phyloP scores from a whole-genome alignment of 306 rosid genomes.

The Cotoneaster glaucophyllus region DNA sequence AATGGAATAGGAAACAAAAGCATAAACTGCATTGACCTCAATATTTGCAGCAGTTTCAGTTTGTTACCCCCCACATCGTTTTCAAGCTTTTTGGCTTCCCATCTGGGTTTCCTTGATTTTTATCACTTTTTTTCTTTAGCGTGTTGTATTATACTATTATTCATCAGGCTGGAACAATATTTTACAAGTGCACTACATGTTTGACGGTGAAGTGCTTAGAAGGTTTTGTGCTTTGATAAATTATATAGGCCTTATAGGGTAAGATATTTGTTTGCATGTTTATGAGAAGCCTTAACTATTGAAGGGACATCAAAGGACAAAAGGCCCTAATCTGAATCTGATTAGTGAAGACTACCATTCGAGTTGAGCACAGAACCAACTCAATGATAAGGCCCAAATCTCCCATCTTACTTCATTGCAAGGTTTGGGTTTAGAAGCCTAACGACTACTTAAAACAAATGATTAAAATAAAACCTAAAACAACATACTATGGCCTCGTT shows the following conservation, averaged over 20 bases:
- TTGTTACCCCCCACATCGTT: not conserved
- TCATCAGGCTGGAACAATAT: not conserved
- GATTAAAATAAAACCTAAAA: no score
- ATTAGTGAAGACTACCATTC: not conserved
- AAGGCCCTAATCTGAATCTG: not conserved
- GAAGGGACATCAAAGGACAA: not conserved
- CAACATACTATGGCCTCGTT: no score
- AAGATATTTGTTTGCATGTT: not conserved
- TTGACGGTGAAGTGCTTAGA: not conserved
- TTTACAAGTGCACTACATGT: not conserved
- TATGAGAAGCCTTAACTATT: not conserved
- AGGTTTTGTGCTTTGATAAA: not conserved
- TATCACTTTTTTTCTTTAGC: not conserved
- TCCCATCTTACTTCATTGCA: no score
- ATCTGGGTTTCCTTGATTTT: not conserved
- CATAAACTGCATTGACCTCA: not conserved
- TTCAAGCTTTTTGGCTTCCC: not conserved
- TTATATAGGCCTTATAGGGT: not conserved
- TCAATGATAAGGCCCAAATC: not conserved
- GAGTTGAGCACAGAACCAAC: not conserved
- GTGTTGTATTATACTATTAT: not conserved
- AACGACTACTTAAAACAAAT: no score
- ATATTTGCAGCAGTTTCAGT: not conserved
- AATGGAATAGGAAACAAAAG: slow-evolving; percentile 45
- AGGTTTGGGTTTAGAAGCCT: no score